Evolutionary conservation across 2,329 filamentous ascomycete species (phyloP), one percentile per base, ranked within the genome.

Genomic region (Endothia cerciana): DNA sequence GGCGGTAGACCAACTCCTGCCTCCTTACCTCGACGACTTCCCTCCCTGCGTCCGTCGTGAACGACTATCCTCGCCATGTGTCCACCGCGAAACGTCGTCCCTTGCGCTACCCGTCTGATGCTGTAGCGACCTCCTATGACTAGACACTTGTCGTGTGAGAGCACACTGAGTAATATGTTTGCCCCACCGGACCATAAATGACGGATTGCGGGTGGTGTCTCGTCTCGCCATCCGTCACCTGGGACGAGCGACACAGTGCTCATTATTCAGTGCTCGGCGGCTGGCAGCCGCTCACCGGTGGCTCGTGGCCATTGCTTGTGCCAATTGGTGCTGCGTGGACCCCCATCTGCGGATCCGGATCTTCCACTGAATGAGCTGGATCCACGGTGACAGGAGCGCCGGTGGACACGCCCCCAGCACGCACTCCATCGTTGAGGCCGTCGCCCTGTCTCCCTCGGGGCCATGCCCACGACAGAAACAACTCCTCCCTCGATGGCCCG

Each of bases 231-330:
- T 17, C 25, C 47, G 22, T 51, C 47, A 28, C 25, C 22, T 25
- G 28, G 15, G 25, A 51, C 22, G 22, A 25, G 8, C 45, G 25
- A 49, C 45, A 49, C 45, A 22, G 47, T 51, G 47, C 47, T 30
- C 47, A 11, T 2, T 15, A 22, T 49, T 22, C 45, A 49, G 45
- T 49, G n/a, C 25, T 49, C 25, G 45, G 45, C 28, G 22, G 47
- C 47, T 30, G 28, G 47, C 22, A 51, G 47, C 47, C 47, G 47
- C 47, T 28, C 47, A 51, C 47, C 47, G 47, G 22, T 51, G 47
- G 28, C 22, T 51, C 22, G 47, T 51, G 47, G 47, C 47, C 47
- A 51, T 3, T 51, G 22, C 13, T 30, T 51, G 47, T 51, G 45
- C 25, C n/a, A 22, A 49, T 22, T 49, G n/a, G 45, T 49, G n/a